Percentiles rank a stretch among this genome's conserved stretches.
These are phyloP conservation scores for Didymella glomerata DNA, from an alignment of 2,329 filamentous ascomycete genomes.

Conservation along the genomic window DNA sequence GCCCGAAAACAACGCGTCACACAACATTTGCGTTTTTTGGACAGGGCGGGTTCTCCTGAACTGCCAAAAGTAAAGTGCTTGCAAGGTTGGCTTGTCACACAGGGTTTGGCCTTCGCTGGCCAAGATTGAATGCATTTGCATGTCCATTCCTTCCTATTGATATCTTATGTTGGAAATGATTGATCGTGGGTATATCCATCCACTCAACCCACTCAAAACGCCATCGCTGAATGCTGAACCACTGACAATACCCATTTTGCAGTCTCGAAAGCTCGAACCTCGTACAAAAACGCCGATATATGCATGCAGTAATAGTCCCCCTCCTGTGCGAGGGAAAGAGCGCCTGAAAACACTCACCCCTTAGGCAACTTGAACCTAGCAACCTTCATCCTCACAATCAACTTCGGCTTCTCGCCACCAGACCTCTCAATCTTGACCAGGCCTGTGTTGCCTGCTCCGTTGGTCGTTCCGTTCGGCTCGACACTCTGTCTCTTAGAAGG, in stretches of 20 bases:
- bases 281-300: conserved; percentile 14
- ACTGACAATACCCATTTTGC: conserved; percentile 9
- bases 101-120: conserved; percentile 1
- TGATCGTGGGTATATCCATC: conserved; percentile 16
- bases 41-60: conserved; percentile 3
- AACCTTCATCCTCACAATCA: conserved; percentile 36
- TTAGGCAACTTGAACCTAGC: conserved; percentile 22
- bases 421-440: conserved; percentile 32
- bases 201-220: conserved; percentile 24
- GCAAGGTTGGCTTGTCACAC: conserved; percentile 3
- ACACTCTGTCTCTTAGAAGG: conserved; percentile 42
- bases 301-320: neutral
- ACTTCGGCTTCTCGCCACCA: conserved; percentile 25
- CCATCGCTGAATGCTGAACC: conserved; percentile 37
- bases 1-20: neutral
- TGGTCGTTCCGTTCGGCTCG: conserved; percentile 28
- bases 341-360: neutral
- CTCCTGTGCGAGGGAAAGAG: neutral
- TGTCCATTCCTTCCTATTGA: conserved; percentile 1
- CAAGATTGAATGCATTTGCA: neutral
- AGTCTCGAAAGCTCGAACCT: conserved; percentile 7
- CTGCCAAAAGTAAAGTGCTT: neutral
- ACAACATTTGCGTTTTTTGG: neutral
- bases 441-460: conserved; percentile 26
- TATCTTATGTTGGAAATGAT: conserved; percentile 5